Conservation (phyloP, 2,329 filamentous ascomycete species). For the Fusarium caatingaense region DNA sequence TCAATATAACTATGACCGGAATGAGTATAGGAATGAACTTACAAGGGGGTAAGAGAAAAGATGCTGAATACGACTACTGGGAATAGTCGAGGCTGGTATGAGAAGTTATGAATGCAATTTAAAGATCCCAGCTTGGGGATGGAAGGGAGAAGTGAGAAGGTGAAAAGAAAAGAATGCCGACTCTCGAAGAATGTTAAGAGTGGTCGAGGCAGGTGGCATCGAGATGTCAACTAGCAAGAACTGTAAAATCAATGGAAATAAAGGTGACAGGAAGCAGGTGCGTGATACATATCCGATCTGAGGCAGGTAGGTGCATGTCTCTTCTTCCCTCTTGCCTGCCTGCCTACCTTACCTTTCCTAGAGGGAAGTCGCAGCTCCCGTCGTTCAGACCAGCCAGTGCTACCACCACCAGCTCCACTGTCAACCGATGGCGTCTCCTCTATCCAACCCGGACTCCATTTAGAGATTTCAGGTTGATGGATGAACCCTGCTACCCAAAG, state of each 20-base stretch:
- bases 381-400: slow-evolving; percentile 11
- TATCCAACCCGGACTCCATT: slow-evolving; percentile 11
- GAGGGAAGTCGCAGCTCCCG: slow-evolving; percentile 14
- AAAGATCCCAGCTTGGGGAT: slow-evolving; percentile 19
- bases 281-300: slow-evolving; percentile 2
- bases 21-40: slow-evolving; percentile 27
- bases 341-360: not conserved
- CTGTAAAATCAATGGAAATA: not conserved
- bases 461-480: slow-evolving; percentile 28
- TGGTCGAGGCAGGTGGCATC: slow-evolving; percentile 20
- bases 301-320: slow-evolving; percentile 6
- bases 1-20: slow-evolving; percentile 18
- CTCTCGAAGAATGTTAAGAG: slow-evolving; percentile 5
- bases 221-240: slow-evolving; percentile 6
- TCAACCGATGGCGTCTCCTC: slow-evolving; percentile 29
- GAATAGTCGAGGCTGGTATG: not conserved
- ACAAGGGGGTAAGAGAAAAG: slow-evolving; percentile 14
- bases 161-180: not conserved
- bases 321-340: not conserved
- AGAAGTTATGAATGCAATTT: slow-evolving; percentile 28
- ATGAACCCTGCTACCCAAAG: slow-evolving; percentile 41
- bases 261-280: slow-evolving; percentile 2
- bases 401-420: slow-evolving; percentile 30
- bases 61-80: not conserved
- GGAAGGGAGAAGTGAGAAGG: slow-evolving; percentile 11